Percentiles rank a stretch among this genome's conserved stretches.
Evolutionary conservation across 805 yeast species (phyloP).

Genomic region (Clavispora carvajalis): DNA sequence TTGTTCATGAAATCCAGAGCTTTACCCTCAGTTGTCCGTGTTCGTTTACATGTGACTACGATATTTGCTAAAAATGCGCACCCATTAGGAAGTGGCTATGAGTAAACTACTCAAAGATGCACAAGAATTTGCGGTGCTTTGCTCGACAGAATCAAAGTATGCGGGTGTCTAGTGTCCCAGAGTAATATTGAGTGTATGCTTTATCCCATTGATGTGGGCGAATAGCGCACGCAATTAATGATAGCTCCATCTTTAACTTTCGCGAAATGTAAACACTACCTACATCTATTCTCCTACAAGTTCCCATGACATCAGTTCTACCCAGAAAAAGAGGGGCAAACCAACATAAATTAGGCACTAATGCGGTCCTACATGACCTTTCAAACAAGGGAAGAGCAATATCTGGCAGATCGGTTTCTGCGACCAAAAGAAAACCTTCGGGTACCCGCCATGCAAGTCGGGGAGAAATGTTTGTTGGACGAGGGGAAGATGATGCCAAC

Average conservation of each 20-base stretch:
- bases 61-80: no score
- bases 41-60: no score
- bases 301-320: conserved; percentile 9
- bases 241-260: not conserved
- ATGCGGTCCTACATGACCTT: conserved; percentile 21
- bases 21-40: no score
- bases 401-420: conserved; percentile 17
- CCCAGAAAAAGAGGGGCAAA: conserved; percentile 22
- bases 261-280: conserved; percentile 4
- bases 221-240: not conserved
- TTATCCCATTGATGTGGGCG: no score
- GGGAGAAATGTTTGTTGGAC: conserved; percentile 15
- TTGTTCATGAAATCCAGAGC: no score
- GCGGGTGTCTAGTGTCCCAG: no score
- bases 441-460: conserved; percentile 14
- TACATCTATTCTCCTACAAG: not conserved
- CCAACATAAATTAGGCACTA: conserved; percentile 11
- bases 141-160: no score
- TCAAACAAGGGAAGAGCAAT: conserved; percentile 27
- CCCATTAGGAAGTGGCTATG: no score
- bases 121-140: no score
- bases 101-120: no score
- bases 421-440: conserved; percentile 19
- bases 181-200: no score
- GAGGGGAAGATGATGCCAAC: conserved; percentile 12